These are phyloP conservation scores for Gossypium arboreum DNA, from an alignment of 345 rosid species.

Conservation along the genomic window DNA sequence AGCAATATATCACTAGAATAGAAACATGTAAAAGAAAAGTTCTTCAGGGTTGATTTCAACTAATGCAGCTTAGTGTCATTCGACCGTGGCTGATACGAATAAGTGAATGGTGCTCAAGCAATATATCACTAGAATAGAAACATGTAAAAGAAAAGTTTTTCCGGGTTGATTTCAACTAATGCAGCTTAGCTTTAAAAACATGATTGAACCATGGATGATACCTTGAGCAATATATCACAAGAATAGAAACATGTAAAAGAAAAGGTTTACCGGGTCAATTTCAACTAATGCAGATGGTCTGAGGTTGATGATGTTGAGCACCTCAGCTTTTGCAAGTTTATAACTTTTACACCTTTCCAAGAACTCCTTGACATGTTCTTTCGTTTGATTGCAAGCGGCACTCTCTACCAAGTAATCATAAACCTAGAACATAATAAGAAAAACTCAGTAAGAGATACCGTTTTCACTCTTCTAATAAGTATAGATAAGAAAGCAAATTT, in stretches of 20 bases:
- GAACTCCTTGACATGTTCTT: constrained; percentile 47
- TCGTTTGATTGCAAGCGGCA: constrained; percentile 54
- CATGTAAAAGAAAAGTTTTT: too few species aligned
- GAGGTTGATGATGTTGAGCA: constrained; percentile 63
- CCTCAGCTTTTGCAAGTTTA: constrained; percentile 74
- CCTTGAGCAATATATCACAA: background rate
- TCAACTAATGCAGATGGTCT: constrained; percentile 55
- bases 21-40: too few species aligned
- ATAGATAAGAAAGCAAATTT: background rate
- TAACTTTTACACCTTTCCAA: constrained; percentile 49
- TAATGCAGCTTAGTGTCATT: too few species aligned
- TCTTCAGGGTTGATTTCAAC: too few species aligned
- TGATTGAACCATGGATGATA: background rate
- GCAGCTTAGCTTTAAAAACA: background rate
- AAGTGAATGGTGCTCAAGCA: too few species aligned
- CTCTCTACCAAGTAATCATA: constrained; percentile 63
- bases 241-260: background rate
- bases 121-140: too few species aligned
- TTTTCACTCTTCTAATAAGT: background rate
- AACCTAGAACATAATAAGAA: constrained; percentile 40
- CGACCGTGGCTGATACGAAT: too few species aligned
- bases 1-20: background rate
- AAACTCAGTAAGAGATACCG: background rate
- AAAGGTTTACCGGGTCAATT: constrained; percentile 42
- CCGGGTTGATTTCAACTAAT: too few species aligned